Percentiles rank a stretch among this genome's conserved stretches.
Conservation (phyloP, 306 rosid genomes). For the Datisca glomerata region DNA sequence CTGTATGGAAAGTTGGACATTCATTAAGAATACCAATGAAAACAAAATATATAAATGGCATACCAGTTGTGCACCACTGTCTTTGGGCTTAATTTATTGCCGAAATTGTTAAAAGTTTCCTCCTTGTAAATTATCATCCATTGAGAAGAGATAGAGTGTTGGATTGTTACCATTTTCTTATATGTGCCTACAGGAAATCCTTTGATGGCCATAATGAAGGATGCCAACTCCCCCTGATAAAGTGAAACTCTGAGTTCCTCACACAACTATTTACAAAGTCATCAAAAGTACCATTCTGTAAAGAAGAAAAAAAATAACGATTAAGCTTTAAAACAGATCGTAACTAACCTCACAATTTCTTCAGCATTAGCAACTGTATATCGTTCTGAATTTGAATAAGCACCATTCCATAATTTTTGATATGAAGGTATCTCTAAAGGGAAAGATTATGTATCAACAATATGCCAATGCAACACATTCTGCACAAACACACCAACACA, state of each 20-base stretch:
- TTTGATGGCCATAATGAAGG: constrained; percentile 33
- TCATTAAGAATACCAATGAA: too few species aligned
- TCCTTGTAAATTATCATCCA: too few species aligned
- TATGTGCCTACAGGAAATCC: constrained; percentile 20
- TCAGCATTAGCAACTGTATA: constrained; percentile 23
- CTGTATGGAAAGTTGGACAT: too few species aligned
- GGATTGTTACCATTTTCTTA: constrained; percentile 22
- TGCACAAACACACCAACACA: constrained; percentile 7
- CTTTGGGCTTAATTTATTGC: too few species aligned
- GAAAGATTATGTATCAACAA: constrained; percentile 31
- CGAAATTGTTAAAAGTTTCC: constrained; percentile 32
- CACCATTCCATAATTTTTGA: constrained; percentile 34
- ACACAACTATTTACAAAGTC: constrained; percentile 1
- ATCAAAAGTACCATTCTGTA: neutral
- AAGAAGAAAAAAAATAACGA: too few species aligned
- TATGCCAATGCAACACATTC: constrained; percentile 41
- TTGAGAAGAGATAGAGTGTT: neutral
- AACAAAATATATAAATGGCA: too few species aligned
- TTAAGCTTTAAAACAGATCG: too few species aligned
- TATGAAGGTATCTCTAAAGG: constrained; percentile 35
- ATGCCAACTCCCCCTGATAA: constrained; percentile 29
- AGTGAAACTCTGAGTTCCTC: constrained; percentile 8
- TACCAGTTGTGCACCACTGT: constrained; percentile 45
- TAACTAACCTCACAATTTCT: constrained; percentile 27
- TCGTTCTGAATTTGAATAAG: constrained; percentile 26